Conservation (phyloP, 495 filamentous ascomycete genomes). For the Talaromyces ruber region DNA sequence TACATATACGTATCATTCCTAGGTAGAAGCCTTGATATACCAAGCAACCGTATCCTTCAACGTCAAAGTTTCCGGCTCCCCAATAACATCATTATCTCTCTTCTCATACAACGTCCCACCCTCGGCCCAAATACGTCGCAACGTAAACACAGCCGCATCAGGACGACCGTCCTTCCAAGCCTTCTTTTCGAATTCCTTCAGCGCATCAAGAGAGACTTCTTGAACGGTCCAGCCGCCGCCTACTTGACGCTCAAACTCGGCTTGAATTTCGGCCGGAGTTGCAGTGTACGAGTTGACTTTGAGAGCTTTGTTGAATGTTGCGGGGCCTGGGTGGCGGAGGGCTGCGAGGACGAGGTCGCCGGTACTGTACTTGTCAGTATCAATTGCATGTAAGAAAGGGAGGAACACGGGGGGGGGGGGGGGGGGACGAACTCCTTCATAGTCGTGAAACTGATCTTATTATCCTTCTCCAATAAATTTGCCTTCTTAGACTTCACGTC, state of each 20-base stretch:
- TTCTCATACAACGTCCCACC: slow-evolving; percentile 62
- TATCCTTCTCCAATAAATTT: slow-evolving; percentile 45
- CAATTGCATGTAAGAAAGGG: background rate
- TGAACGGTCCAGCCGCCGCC: slow-evolving; percentile 44
- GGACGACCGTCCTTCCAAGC: slow-evolving; percentile 47
- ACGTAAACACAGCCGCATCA: slow-evolving; percentile 44
- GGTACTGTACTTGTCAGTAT: slow-evolving; percentile 34
- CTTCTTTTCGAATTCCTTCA: slow-evolving; percentile 44
- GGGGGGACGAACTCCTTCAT: slow-evolving; percentile 53
- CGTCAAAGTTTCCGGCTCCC: slow-evolving; percentile 34
- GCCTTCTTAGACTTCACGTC: slow-evolving; percentile 47
- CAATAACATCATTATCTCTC: slow-evolving; percentile 54
- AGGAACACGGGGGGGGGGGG: background rate
- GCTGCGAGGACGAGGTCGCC: slow-evolving; percentile 55
- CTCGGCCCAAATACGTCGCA: slow-evolving; percentile 62
- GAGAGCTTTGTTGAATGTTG: slow-evolving; percentile 44
- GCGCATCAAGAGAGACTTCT: slow-evolving; percentile 40
- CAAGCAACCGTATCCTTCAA: slow-evolving; percentile 32
- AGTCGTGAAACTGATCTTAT: slow-evolving; percentile 52
- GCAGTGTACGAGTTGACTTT: slow-evolving; percentile 65
- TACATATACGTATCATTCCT: background rate
- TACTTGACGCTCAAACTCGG: slow-evolving; percentile 59
- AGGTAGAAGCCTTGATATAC: slow-evolving; percentile 12
- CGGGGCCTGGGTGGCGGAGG: slow-evolving; percentile 41
- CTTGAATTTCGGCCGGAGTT: slow-evolving; percentile 50